Evolutionary conservation across 208 protist genomes (phyloP), one percentile per base, ranked within the genome.

Genomic region (Acanthamoeba castellanii): DNA sequence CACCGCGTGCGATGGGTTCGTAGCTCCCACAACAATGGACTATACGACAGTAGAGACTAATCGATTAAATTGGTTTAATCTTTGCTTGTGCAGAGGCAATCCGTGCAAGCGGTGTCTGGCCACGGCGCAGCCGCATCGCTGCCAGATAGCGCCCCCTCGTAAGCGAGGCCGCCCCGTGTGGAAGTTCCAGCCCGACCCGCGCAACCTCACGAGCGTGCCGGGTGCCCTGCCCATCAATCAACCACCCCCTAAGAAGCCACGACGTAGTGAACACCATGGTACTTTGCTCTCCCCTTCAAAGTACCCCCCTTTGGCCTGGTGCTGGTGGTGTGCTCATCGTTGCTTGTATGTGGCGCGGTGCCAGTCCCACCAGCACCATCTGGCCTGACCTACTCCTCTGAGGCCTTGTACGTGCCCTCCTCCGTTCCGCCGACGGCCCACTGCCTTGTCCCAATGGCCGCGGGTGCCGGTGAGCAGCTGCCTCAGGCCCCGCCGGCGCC

Each of bases 81-180:
- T 1, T 64, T 22, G 27, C 61, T 0, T 13, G 25, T 68, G 14
- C 34, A 85, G 78, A 6, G 78, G 78, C 6, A n/a, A 59, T 11
- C 81, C 81, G 45, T 88, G 81, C 30, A 57, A 88, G 81, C 9
- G 81, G n/a, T 88, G 81, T 42, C 20, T 66, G n/a, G 81, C 81
- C n/a, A 64, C 81, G 7, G 52, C 16, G 2, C 81, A 88, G 30
- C 18, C 11, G 20, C n/a, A 88, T 7, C 42, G 81, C 16, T 88
- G 81, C 18, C 45, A 66, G 50, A 20, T 88, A 25, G 81, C 81
- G 25, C 81, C 81, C n/a, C 25, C 81, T 6, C 25, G 34, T 16
- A 66, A 61, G 30, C 42, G 81, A 61, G 81, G 14, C 2, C 47
- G n/a, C 6, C 50, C 81, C 50, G n/a, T 37, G 81, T 88, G 81